Base-by-base conservation (phyloP, 139 green algal species). In the Astrephomene gubernaculifera region DNA sequence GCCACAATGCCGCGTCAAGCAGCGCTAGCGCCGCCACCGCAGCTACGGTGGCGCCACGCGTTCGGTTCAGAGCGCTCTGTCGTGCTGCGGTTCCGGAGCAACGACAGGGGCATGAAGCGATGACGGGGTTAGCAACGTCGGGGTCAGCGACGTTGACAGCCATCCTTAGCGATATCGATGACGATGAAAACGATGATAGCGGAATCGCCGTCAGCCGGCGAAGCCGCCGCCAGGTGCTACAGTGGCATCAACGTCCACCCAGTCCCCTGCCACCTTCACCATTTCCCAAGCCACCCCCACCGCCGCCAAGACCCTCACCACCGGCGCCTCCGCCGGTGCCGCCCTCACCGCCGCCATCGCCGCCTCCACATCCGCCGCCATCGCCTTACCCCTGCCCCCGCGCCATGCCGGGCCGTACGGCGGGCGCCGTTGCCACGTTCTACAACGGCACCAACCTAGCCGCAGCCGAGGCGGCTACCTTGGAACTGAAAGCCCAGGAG, bases 301-400 rank as follows among this genome's bases (percentile, higher is more conserved):
- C 45, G 31, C 17, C 45, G n/a, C 43, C 45, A 22, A 31, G 12
- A 22, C 71, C 71, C 38, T 57, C 45, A 19, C 45, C 71, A 0
- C 44, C 44, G 38, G n/a, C 71, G 33, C 53, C 71, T 7, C 71
- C 57, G 57, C 57, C 71, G 52, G 21, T 35, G 24, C 31, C 49
- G 43, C 22, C 36, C 4, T n/a, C 76, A 29, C 38, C 25, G 38
- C 76, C 76, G n/a, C 76, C 76, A 3, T 25, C 19, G 60, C 60
- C 38, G 61, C 76, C 76, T 21, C 44, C 39, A 4, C 27, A 25
- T 4, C 57, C 76, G 60, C 76, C 76, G 14, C 76, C 76, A 19
- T 72, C 76, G 60, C 76, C 76, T 4, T 83, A 73, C 76, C 41
- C 76, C 60, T 83, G 76, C 76, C 76, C 76, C 29, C 10, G 21